Evolutionary conservation across 805 yeast genomes (phyloP), one percentile per base, ranked within the genome.

Genomic region (Metschnikowia dekortorum): DNA sequence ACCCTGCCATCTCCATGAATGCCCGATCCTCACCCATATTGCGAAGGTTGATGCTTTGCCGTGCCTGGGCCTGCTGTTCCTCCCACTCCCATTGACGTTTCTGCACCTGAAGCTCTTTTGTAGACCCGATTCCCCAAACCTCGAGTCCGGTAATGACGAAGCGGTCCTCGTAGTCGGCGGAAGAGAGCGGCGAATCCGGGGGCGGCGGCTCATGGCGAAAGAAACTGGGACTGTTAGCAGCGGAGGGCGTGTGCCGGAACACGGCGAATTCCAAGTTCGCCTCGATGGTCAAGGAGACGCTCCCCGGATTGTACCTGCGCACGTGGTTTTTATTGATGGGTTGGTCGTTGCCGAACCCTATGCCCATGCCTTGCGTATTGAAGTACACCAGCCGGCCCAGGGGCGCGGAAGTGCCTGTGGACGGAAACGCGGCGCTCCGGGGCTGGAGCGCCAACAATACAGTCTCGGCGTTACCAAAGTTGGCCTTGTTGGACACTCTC

Each of bases 51-150:
- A 90, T 79, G 30, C 80, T 75, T 59, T 85, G 86, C 47, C 97
- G 74, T 35, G 89, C 84, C 57, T 82, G 79, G 0, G 96, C 96
- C 63, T 89, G 96, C 44, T 82, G 74, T 61, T 85, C 86, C 62
- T 92, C 97, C 97, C 97, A 90, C 58, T 85, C 90, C 94, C 96
- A 87, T 52, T 79, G 79, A 59, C 79, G 81, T 42, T 77, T 72
- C 67, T 91, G 97, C 53, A 85, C 91, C 31, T 79, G 84, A 43
- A 90, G 69, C 56, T 89, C 96, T 52, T 83, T 81, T 8, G 79
- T 82, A 7, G 88, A 82, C 1, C 97, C 98, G 50, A 89, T 79
- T 0, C 98, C 98, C 91, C 94, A 87, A 0, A 90, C 96, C 62
- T 91, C 97, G 28, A 91, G 69, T 55, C 86, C 91, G 5, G 83